Percentiles rank a stretch among this genome's conserved stretches.
phyloP scores from a whole-genome alignment of 2,329 filamentous ascomycete genomes.

The Fulvia fulva region DNA sequence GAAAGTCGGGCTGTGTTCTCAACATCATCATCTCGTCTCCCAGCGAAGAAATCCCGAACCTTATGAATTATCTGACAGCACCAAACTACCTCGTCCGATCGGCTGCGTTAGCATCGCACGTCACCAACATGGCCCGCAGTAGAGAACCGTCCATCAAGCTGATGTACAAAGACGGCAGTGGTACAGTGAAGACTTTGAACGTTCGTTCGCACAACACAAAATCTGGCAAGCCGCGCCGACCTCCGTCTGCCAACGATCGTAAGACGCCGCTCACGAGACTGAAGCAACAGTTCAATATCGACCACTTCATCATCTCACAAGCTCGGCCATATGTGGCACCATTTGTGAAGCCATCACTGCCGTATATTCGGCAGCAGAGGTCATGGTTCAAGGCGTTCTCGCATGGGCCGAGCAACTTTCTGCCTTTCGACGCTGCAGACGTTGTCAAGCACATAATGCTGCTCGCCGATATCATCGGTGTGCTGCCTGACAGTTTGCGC shows the following conservation, averaged over 20 bases:
- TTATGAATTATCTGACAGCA: constrained; percentile 89
- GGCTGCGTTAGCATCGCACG: constrained; percentile 72
- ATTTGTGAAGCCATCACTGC: constrained; percentile 48
- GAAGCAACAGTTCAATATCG: constrained; percentile 83
- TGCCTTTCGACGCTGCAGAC: constrained; percentile 2
- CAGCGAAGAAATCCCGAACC: constrained; percentile 70
- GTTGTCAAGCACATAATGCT: constrained; percentile 61
- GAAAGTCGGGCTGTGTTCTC: constrained; percentile 76
- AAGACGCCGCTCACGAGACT: constrained; percentile 67
- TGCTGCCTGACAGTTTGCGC: constrained; percentile 53
- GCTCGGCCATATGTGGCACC: constrained; percentile 85
- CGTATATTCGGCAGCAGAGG: constrained; percentile 19
- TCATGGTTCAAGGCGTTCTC: constrained; percentile 5
- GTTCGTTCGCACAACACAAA: constrained; percentile 43
- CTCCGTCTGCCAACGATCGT: constrained; percentile 60
- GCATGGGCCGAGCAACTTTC: constrained; percentile 7
- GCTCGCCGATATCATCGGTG: constrained; percentile 65
- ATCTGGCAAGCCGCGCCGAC: constrained; percentile 43
- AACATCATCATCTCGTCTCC: constrained; percentile 87
- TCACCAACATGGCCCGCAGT: constrained; percentile 62
- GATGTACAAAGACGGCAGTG: constrained; percentile 72
- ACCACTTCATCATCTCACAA: constrained; percentile 93
- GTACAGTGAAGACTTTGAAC: constrained; percentile 67
- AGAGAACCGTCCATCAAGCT: constrained; percentile 56
- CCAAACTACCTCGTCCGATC: constrained; percentile 89